Evolutionary conservation across 768 basidiomycete genomes (phyloP).

Genomic region (Suillus alpinus): DNA sequence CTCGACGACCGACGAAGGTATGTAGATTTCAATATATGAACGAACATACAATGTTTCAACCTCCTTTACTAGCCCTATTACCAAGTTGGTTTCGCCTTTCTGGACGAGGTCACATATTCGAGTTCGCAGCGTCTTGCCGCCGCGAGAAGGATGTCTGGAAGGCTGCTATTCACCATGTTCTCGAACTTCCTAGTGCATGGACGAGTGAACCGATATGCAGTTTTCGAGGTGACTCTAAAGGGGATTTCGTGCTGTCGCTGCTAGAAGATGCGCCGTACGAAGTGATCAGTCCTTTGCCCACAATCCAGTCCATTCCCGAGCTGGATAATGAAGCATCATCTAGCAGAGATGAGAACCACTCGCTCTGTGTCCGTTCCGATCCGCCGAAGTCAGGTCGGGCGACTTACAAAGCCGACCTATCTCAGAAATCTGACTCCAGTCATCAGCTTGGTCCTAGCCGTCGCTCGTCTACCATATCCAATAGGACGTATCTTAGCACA

Average conservation of each 20-base stretch:
- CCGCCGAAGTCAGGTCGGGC: slow-evolving; percentile 9
- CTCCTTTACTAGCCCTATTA: slow-evolving; percentile 54
- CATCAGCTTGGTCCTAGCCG: slow-evolving; percentile 37
- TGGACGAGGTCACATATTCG: slow-evolving; percentile 70
- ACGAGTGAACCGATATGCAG: slow-evolving; percentile 63
- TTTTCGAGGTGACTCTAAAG: slow-evolving; percentile 46
- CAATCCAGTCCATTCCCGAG: slow-evolving; percentile 59
- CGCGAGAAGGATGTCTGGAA: slow-evolving; percentile 90
- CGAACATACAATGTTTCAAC: background rate
- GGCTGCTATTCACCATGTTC: slow-evolving; percentile 54
- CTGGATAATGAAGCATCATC: slow-evolving; percentile 21
- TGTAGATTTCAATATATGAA: slow-evolving; percentile 25
- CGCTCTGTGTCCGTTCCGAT: background rate
- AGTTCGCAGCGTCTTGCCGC: slow-evolving; percentile 81
- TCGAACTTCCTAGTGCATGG: slow-evolving; percentile 45
- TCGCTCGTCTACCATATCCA: slow-evolving; percentile 62
- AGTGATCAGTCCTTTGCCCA: slow-evolving; percentile 41
- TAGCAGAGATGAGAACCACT: background rate
- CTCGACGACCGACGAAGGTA: slow-evolving; percentile 71
- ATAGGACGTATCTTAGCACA: slow-evolving; percentile 58
- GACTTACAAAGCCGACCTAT: slow-evolving; percentile 20
- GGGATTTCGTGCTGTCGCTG: slow-evolving; percentile 33
- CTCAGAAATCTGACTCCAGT: slow-evolving; percentile 16
- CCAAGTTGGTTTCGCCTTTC: slow-evolving; percentile 80
- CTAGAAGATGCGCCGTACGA: slow-evolving; percentile 40